phyloP scores from a whole-genome alignment of 345 rosid genomes.

The Boechera stricta region DNA sequence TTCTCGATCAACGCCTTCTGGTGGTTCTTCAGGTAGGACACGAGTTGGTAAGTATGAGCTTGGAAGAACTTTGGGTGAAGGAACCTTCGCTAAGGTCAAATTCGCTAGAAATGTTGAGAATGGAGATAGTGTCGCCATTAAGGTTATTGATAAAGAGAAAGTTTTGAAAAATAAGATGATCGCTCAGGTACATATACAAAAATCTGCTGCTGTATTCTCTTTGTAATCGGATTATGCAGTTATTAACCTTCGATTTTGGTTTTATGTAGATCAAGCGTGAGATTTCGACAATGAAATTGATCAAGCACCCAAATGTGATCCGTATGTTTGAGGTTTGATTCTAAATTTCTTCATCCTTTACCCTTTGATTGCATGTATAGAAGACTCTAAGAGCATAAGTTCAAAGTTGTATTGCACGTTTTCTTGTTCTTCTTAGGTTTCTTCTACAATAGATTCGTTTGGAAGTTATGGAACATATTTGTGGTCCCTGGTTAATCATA shows the following conservation, averaged over 20 bases:
- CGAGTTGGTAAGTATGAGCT: conserved; percentile 98
- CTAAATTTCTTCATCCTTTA: background rate
- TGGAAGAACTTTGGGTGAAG: conserved; percentile 93
- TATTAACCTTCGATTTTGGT: background rate
- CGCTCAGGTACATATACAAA: conserved; percentile 61
- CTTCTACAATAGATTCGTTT: background rate
- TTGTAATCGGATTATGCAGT: background rate
- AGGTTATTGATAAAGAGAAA: conserved; percentile 94
- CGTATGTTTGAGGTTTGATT: conserved; percentile 88
- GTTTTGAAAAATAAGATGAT: conserved; percentile 90
- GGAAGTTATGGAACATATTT: conserved; percentile 10
- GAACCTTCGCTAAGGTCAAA: conserved; percentile 97
- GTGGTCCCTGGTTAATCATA: conserved; percentile 31
- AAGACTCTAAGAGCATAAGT: conserved; percentile 4
- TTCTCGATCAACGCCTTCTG: conserved; percentile 38
- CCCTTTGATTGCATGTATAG: background rate
- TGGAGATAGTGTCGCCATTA: conserved; percentile 83
- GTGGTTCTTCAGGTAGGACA: conserved; percentile 56
- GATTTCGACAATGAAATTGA: conserved; percentile 91
- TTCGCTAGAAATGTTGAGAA: conserved; percentile 79
- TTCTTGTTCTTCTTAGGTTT: conserved; percentile 1
- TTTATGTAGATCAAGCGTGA: conserved; percentile 86
- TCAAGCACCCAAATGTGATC: conserved; percentile 93
- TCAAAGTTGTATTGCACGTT: background rate
- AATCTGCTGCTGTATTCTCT: no score